A percentile compares a stretch with the other conserved stretches of the same genome.
These are phyloP conservation scores for Bruguiera sexangula DNA, from an alignment of 345 rosid genomes.

Conservation along the genomic window DNA sequence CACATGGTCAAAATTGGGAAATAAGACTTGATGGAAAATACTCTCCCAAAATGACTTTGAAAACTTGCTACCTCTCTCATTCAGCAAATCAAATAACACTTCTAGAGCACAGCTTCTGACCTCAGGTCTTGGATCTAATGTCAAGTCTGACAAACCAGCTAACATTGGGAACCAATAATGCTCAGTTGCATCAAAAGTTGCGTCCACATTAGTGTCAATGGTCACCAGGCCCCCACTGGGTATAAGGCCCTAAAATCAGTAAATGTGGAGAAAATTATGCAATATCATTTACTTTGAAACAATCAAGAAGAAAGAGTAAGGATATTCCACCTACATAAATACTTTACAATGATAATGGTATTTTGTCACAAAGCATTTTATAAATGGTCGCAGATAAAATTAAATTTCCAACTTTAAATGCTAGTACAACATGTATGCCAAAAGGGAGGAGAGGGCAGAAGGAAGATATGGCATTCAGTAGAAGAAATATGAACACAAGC, in stretches of 20 bases:
- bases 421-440: too few species aligned
- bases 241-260: conserved; percentile 63
- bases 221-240: conserved; percentile 85
- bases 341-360: too few species aligned
- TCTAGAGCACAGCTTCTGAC: conserved; percentile 89
- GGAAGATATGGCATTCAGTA: too few species aligned
- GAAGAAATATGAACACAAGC: neutral
- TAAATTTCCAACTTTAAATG: too few species aligned
- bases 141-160: conserved; percentile 88
- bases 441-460: too few species aligned
- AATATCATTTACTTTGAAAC: neutral
- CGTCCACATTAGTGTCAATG: conserved; percentile 43
- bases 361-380: too few species aligned
- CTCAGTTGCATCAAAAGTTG: conserved; percentile 78
- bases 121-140: conserved; percentile 75
- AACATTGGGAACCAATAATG: conserved; percentile 95
- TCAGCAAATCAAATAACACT: conserved; percentile 85
- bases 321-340: neutral
- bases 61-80: conserved; percentile 87
- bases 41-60: conserved; percentile 90
- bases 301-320: neutral
- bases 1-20: conserved; percentile 91
- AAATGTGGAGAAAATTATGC: conserved; percentile 17
- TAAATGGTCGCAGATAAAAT: too few species aligned
- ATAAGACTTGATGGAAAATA: conserved; percentile 83